These are phyloP conservation scores for Calophaca sinica DNA, from an alignment of 306 rosid genomes.

Conservation along the genomic window DNA sequence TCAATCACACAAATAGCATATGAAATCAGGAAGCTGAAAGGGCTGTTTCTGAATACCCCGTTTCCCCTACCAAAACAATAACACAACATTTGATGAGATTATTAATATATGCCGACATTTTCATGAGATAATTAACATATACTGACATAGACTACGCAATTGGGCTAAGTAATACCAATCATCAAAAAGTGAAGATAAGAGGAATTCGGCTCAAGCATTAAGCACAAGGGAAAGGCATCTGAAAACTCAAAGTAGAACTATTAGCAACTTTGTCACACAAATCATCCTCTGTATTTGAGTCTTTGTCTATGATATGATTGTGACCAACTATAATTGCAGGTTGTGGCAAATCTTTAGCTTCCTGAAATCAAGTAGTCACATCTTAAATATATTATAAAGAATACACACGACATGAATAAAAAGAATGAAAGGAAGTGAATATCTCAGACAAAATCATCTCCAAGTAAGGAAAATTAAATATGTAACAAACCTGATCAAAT, in stretches of 20 bases:
- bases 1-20: constrained; percentile 62
- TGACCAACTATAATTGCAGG: neutral
- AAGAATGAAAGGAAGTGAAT: neutral
- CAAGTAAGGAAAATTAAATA: constrained; percentile 33
- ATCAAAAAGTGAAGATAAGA: constrained; percentile 49
- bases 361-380: constrained; percentile 56
- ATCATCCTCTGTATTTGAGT: constrained; percentile 53
- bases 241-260: constrained; percentile 79
- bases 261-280: constrained; percentile 51
- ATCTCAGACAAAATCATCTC: constrained; percentile 13
- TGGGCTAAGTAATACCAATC: constrained; percentile 40
- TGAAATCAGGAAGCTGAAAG: constrained; percentile 98
- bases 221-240: constrained; percentile 73
- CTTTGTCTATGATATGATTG: constrained; percentile 52
- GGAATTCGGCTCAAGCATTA: constrained; percentile 66
- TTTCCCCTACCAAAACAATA: constrained; percentile 78
- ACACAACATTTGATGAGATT: constrained; percentile 58
- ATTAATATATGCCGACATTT: constrained; percentile 13
- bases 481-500: constrained; percentile 61
- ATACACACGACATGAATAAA: constrained; percentile 15
- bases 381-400: constrained; percentile 35
- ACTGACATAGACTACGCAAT: constrained; percentile 36
- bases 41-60: constrained; percentile 98
- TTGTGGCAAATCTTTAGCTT: constrained; percentile 44
- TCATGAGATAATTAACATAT: no score